Evolutionary conservation across 2,329 filamentous ascomycete species (phyloP).

Genomic region (Fusarium sp.): DNA sequence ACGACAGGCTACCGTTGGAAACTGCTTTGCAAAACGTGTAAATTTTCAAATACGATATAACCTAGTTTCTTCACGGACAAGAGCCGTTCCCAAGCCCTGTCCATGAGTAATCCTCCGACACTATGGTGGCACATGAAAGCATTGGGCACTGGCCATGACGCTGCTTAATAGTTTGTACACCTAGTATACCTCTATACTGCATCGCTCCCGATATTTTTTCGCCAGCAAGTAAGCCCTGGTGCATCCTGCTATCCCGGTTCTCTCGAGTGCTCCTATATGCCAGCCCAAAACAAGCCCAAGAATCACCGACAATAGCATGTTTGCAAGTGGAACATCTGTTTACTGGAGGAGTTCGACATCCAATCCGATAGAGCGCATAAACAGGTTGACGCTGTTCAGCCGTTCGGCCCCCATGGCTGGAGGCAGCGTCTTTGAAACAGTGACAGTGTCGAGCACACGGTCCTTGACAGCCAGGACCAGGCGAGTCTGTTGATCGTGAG

Average conservation of each 20-base stretch:
- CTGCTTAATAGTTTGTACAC: slow-evolving; percentile 37
- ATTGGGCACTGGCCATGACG: slow-evolving; percentile 30
- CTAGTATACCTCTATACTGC: slow-evolving; percentile 24
- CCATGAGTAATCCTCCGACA: slow-evolving; percentile 28
- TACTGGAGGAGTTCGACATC: slow-evolving; percentile 80
- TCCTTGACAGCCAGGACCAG: slow-evolving; percentile 97
- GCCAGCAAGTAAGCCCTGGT: slow-evolving; percentile 32
- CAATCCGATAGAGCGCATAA: slow-evolving; percentile 98
- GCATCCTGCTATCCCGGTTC: slow-evolving; percentile 34
- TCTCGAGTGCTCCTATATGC: slow-evolving; percentile 39
- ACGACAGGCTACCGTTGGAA: neutral
- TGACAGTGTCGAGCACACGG: slow-evolving; percentile 94
- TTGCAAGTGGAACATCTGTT: slow-evolving; percentile 29
- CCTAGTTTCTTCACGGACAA: slow-evolving; percentile 23
- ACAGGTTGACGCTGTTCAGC: slow-evolving; percentile 92
- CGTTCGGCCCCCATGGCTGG: slow-evolving; percentile 84
- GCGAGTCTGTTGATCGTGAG: slow-evolving; percentile 92
- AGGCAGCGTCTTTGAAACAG: slow-evolving; percentile 87
- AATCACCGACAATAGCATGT: slow-evolving; percentile 38
- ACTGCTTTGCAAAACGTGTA: slow-evolving; percentile 27
- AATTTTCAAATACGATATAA: slow-evolving; percentile 39
- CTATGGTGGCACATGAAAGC: slow-evolving; percentile 30
- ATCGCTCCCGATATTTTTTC: slow-evolving; percentile 35
- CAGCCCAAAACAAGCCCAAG: slow-evolving; percentile 43
- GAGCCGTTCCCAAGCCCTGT: slow-evolving; percentile 29